Evolutionary conservation across 73 alveolate species (phyloP), one percentile per base, ranked within the genome.

Genomic region (Uronychia binucleata): DNA sequence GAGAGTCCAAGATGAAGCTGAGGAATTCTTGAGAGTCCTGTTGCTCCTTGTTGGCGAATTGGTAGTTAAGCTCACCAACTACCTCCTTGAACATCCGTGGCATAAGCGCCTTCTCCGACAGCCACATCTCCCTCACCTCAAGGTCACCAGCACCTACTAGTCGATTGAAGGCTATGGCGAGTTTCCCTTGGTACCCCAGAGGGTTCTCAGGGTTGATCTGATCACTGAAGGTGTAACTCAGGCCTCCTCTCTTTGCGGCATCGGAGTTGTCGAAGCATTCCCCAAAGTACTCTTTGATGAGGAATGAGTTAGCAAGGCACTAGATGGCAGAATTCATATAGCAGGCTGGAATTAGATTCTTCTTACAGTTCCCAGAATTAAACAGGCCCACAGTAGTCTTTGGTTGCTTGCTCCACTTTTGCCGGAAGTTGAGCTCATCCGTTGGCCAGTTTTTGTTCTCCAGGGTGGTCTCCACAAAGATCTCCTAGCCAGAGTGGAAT

Each of bases 1-100:
- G 92, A 67, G 87, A 91, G 82, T 93, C 97, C 28, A 95, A 60
- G 81, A 95, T 81, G 90, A 90, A 95, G 34, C 93, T 90, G 75
- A 91, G 82, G 84, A 93, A 93, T 75, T 95, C 98, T 86, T 95
- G 94, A 25, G 97, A 90, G 82, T 95, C 98, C 78, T 95, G 95
- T 80, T 95, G 94, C 28, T 89, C 97, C 80, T 46, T 88, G 30
- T 94, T 95, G 57, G 80, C 85, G 83, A 94, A 94, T 34, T 91
- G 79, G 25, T 94, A 97, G 89, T 88, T 86, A 30, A 92, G 84
- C 77, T 93, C 86, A 0, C 97, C 96, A 32, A 92, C 79, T 28
- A 83, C 60, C 82, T 86, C 90, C 77, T 92, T 94, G 85, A 94
- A 94, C 58, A 81, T 82, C 86, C 86, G 80, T 0, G 98, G 98